Conservation (phyloP, 2,329 filamentous ascomycete species). For the Penicillium sp. region DNA sequence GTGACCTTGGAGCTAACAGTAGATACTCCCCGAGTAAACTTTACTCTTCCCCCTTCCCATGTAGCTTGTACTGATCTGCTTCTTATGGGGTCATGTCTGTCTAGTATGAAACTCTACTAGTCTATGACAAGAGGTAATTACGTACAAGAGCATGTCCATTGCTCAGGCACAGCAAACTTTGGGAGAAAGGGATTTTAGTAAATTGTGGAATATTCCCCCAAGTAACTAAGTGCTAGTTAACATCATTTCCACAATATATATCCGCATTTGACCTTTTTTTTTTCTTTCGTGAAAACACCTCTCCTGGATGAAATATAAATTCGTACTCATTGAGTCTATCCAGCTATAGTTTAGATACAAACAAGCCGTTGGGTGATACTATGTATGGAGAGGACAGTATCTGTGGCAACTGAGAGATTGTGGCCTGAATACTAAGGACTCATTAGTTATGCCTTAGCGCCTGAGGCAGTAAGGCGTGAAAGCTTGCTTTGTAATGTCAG, state of each 20-base stretch:
- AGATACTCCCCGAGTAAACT: conserved; percentile 25
- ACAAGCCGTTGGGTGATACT: no score
- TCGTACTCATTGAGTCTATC: no score
- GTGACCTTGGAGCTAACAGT: background rate
- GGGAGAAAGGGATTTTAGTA: background rate
- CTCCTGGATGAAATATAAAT: no score
- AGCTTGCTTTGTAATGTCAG: conserved; percentile 11
- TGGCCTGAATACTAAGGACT: no score
- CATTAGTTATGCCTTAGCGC: background rate
- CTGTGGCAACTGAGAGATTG: no score
- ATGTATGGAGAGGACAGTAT: no score
- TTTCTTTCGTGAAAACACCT: no score
- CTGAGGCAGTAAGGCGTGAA: background rate
- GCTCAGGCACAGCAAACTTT: background rate
- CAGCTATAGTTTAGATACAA: no score
- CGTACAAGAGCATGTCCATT: background rate
- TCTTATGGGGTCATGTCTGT: background rate
- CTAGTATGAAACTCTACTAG: background rate
- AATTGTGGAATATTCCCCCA: background rate
- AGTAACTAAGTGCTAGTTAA: no score
- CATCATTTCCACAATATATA: no score
- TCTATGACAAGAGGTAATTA: background rate
- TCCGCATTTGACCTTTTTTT: no score
- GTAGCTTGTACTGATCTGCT: conserved; percentile 14
- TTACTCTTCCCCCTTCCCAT: conserved; percentile 13